Conservation (phyloP, 2,329 filamentous ascomycete species). For the Ascochyta fabae region DNA sequence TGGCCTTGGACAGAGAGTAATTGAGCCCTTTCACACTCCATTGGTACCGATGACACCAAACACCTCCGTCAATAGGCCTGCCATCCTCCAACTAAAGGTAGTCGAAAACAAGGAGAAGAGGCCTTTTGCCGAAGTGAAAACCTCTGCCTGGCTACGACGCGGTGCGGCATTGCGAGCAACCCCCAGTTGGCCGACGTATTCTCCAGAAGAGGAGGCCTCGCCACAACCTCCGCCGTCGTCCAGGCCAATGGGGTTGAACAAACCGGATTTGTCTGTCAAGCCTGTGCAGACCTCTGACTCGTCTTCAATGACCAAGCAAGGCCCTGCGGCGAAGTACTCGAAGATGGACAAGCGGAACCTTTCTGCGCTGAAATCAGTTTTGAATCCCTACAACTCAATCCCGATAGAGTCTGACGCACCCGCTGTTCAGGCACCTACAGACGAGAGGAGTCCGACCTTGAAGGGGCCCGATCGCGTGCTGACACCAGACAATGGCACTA, state of each 20-base stretch:
- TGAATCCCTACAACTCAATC: too few relatives aligned
- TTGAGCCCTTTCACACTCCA: conserved; percentile 26
- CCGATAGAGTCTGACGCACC: not conserved
- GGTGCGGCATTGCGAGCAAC: not conserved
- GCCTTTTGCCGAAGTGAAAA: not conserved
- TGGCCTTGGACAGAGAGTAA: conserved; percentile 18
- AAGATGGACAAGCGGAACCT: not conserved
- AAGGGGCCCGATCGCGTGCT: not conserved
- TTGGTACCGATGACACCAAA: conserved; percentile 13
- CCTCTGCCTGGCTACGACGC: not conserved
- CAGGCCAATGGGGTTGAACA: not conserved
- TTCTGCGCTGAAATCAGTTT: not conserved
- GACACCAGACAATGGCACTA: not conserved
- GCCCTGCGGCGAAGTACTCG: not conserved
- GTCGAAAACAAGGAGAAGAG: conserved; percentile 9
- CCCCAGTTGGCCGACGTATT: not conserved
- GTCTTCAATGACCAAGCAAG: not conserved
- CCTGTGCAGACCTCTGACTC: not conserved
- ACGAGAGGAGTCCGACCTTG: not conserved
- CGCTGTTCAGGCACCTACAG: not conserved
- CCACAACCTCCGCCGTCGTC: not conserved
- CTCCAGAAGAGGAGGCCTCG: not conserved
- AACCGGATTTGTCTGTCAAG: not conserved
- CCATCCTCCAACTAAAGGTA: conserved; percentile 18
- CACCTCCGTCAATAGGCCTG: not conserved